Base-by-base conservation (phyloP, 805 yeast species). In the Barnettozyma wickerhamii region DNA sequence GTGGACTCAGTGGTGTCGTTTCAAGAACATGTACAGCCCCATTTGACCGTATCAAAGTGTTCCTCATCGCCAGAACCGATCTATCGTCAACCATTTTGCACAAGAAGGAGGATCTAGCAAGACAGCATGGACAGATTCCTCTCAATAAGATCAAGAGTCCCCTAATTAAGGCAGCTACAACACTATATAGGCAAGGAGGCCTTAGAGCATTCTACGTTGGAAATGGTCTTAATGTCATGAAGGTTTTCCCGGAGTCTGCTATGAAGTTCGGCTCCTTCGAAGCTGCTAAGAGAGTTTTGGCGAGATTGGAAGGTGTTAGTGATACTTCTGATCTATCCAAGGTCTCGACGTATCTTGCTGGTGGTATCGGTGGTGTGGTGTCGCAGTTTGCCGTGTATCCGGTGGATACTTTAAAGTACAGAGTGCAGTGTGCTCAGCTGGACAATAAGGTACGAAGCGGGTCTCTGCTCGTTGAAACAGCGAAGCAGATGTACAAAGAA, bases 21-120 rank as follows among this genome's bases (percentile, higher is more conserved):
- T 88, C 96, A 12, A 79, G 99, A 64, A 89, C 98, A 0, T 84
- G 93, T 53, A 93, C 99, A 0, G 99, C 98, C 0, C 99, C 99
- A 10, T 86, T 93, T 49, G 99, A 93, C 62, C 75, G 99, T 59
- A 77, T 93, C 18, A 93, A 93, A 60, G 98, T 93, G 12, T 93
- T 86, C 52, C 67, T 93, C 37, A 93, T 93, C 54, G 97, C 98
- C 1, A 76, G 95, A 60, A 82, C 96, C 1, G 95, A 84, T 58
- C 64, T 84, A 33, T 72, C 85, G 0, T 81, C 90, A 4, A 83
- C 88, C 0, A 65, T 84, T 6, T 61, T 84, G 35, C 78, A 77
- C 43, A 75, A 82, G 10, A 80, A 71, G 51, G 62, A 65, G 29
- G 68, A 71, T 46, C 45, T 79, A 54, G 63, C 77, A 43, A 51